These are phyloP conservation scores for Alternaria gansuensis DNA, from an alignment of 2,329 filamentous ascomycete species.

Conservation along the genomic window DNA sequence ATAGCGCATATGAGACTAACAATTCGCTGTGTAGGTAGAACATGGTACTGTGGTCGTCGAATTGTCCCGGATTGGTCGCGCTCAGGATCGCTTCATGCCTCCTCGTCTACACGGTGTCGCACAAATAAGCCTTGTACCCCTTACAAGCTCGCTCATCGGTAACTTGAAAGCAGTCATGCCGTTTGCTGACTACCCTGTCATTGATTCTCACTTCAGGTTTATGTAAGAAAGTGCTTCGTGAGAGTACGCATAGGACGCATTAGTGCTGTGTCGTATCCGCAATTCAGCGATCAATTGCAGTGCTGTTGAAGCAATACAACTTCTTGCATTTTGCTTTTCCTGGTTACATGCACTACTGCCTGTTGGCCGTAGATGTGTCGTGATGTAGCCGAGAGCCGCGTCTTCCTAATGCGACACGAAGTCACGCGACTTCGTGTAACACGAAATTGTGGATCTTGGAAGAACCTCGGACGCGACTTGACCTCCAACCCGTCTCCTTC, in stretches of 20 bases:
- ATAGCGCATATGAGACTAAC: too few species aligned
- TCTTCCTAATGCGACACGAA: not conserved
- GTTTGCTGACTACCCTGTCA: not conserved
- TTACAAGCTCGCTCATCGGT: not conserved
- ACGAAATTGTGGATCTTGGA: not conserved
- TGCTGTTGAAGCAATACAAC: not conserved
- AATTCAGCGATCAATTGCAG: too few species aligned
- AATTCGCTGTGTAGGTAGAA: too few species aligned
- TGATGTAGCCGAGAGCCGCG: not conserved
- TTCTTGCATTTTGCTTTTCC: not conserved
- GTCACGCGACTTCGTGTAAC: constrained; percentile 1
- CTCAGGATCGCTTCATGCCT: too few species aligned
- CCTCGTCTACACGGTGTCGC: not conserved
- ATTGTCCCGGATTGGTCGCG: too few species aligned
- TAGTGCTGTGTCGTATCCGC: not conserved
- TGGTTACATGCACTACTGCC: not conserved
- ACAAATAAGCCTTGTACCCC: not conserved
- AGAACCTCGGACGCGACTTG: not conserved
- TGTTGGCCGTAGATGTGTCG: not conserved
- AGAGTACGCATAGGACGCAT: not conserved
- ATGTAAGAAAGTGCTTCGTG: not conserved
- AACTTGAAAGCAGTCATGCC: not conserved
- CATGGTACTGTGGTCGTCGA: too few species aligned
- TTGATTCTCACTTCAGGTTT: not conserved
- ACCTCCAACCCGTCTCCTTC: not conserved